Evolutionary conservation across 2,329 filamentous ascomycete species (phyloP), one percentile per base, ranked within the genome.

Genomic region (Phyllosticta capitalensis): DNA sequence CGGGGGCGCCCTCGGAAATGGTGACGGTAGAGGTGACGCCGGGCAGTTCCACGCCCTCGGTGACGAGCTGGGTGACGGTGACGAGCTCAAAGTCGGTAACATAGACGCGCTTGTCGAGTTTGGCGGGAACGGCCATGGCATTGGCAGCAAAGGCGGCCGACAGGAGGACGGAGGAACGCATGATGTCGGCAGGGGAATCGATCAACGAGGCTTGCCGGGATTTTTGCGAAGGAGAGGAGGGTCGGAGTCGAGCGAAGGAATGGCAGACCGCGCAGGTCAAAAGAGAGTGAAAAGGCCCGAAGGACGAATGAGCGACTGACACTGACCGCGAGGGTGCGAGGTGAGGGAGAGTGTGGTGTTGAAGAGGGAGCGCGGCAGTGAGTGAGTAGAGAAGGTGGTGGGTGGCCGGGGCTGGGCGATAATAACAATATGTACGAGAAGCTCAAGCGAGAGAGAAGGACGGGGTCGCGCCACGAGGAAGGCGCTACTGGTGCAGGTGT

Each of bases 71-170:
- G 38, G 59, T 61, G 52, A 56, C 52, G 52, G 60, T 59, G 56
- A 59, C 54, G 49, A 59, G 19, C 30, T 61, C 60, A 14, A 55
- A 14, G 24, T 61, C 60, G 49, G 60, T 59, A 10, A 54, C 53
- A 38, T 48, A 38, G 48, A 33, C 51, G 20, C 59, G 59, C 55
- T 58, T 56, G 54, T n/a, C 58, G 30, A 56, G 28, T 6, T 6
- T 45, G 55, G 38, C 54, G 30, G 59, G 59, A 17, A 61, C 60
- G 30, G 62, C 57, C 50, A 67, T 53, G 50, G 55, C 59, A 24
- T 38, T 26, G 55, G 30, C 33, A 24, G 59, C 59, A 38, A 61
- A 20, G 30, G 55, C 59, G 62, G 55, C 59, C 12, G 55, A 55
- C 24, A 61, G 19, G n/a, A 60, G 58, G 56, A 52, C 55, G 38